Base-by-base conservation (phyloP, 2,329 filamentous ascomycete genomes). In the Colletotrichum musae region DNA sequence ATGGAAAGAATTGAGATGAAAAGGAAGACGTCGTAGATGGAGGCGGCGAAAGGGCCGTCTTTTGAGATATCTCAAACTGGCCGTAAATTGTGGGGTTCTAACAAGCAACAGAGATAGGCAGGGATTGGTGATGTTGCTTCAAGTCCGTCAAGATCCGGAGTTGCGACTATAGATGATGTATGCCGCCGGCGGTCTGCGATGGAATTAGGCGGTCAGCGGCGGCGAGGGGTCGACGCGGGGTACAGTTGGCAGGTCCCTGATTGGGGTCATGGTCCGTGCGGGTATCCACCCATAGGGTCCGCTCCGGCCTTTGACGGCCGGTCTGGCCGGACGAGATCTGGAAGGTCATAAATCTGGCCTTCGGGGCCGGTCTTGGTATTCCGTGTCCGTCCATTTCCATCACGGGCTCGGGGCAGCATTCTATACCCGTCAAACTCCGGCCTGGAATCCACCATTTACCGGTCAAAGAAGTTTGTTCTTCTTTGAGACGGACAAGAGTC, bases 191-290 rank as follows among this genome's bases (percentile, higher is more conserved):
- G 66, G 62, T 50, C 66, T 64, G 43, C 66, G 62, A 57, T 60
- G 66, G 66, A 69, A 57, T 51, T 26, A 68, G 67, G 50, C 66
- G 66, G 66, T 45, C 15, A 36, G 41, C 28, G 56, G 52, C 36
- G 32, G 41, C 18, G 26, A 24, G 24, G 26, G 56, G 66, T 36
- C 18, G 32, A 43, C 62, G 62, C 56, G 61, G 66, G 66, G 62
- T 36, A 36, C 32, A 36, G 32, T 36, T 36, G 32, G 32, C 32
- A 36, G 32, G 32, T 36, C 32, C 32, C 9, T 36, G 32, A 10
- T 57, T 13, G 4, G n/a, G 15, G n/a, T 10, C 18, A 26, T 68
- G 66, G 67, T 57, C 62, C 51, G 45, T 70, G 67, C 67, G 36
- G 16, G 6, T 6, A 9, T 21, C 53, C 15, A 41, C 52, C 6